Evolutionary conservation across 345 rosid species (phyloP), one percentile per base, ranked within the genome.

Genomic region (Eucalyptus polybractea): DNA sequence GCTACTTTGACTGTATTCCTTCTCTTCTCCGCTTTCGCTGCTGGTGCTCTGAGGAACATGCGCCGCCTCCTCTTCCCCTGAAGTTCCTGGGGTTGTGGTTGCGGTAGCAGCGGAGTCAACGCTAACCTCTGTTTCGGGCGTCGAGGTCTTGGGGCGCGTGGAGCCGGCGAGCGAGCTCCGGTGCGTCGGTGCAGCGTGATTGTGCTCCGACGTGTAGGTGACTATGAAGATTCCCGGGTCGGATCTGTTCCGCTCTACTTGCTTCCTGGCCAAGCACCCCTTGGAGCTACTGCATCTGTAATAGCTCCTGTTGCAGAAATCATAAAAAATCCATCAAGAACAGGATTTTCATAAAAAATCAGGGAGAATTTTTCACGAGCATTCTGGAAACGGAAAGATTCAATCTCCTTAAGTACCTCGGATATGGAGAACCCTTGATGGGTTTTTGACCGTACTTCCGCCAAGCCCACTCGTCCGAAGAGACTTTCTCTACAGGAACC

Each of bases 391-490:
- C 58, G 45, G 42, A 58, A 86, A 50, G 47, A 53, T n/a, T 86
- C 49, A 31, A 53, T 33, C 65, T 86, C 19, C 67, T 42, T 4
- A 86, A 25, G 37, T 40, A 95, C 99, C 98, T 96, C 86, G 99
- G 98, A 92, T 95, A 95, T 45, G 99, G 99, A 45, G 99, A 97
- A 86, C 99, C 99, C 92, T 97, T 97, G 93, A 97, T 97, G 93
- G 99, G 99, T 92, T 97, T 97, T 72, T 97, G 99, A 49, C 99
- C 99, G 89, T 97, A 97, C 92, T 97, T 97, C 62, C 99, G 93
- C 99, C 99, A 97, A 31, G 99, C 97, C 99, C 99, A 97, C 87
- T 95, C 94, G 90, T 97, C 99, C 49, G 98, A 93, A 92, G 97
- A 93, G 27, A 97, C 92, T 87, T 93, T 93, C 67, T 96, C 99